phyloP scores from a whole-genome alignment of 2,329 filamentous ascomycete genomes.

The Stachybotrys chartarum region DNA sequence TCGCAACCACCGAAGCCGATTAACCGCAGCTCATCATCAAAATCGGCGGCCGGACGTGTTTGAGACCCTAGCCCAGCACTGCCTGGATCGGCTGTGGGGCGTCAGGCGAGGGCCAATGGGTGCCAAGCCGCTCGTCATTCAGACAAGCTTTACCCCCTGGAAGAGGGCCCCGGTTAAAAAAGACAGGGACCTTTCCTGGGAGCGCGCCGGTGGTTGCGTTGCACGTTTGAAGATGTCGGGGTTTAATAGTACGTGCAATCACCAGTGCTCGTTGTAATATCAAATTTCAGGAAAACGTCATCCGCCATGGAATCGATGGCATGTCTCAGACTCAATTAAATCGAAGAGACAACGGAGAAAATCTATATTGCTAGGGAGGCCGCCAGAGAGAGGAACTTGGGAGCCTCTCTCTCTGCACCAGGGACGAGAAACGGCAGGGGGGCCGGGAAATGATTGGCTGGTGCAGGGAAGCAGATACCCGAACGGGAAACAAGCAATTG shows the following conservation, averaged over 20 bases:
- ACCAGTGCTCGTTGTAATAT: too few species aligned
- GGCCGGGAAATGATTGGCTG: neutral
- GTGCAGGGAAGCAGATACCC: neutral
- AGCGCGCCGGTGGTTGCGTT: neutral
- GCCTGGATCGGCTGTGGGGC: neutral
- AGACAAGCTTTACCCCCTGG: neutral
- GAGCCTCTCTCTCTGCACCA: neutral
- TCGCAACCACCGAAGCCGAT: too few species aligned
- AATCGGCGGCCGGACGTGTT: neutral
- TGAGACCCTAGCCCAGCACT: neutral
- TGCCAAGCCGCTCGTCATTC: neutral
- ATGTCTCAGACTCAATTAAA: too few species aligned
- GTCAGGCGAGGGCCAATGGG: neutral
- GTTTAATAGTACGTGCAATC: neutral
- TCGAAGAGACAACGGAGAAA: too few species aligned
- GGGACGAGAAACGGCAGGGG: neutral
- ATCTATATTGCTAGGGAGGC: too few species aligned
- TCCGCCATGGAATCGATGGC: too few species aligned
- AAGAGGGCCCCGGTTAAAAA: neutral
- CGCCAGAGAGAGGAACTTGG: neutral
- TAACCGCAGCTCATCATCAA: neutral
- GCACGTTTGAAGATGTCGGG: neutral
- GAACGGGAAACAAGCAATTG: neutral
- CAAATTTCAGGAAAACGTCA: too few species aligned
- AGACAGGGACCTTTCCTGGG: neutral